Conservation (phyloP, 257 asterid genomes). For the Solanum medicagineum region DNA sequence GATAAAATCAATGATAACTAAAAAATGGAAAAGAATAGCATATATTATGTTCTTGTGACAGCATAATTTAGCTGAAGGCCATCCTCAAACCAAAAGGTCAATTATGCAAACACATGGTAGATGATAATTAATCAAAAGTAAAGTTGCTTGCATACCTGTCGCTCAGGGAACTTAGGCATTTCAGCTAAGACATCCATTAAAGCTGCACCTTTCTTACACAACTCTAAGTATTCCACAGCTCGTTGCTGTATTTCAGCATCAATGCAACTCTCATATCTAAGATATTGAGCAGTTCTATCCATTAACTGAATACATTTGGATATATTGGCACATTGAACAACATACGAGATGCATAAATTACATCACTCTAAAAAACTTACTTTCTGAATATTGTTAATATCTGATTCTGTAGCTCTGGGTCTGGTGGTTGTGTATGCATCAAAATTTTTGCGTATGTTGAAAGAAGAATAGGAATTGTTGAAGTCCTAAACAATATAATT, state of each 20-base stretch:
- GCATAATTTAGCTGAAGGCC: neutral
- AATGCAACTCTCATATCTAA: slow-evolving; percentile 83
- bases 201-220: slow-evolving; percentile 84
- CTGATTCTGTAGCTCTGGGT: slow-evolving; percentile 70
- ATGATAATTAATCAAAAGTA: neutral
- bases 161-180: slow-evolving; percentile 96
- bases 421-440: slow-evolving; percentile 93
- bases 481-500: slow-evolving; percentile 40
- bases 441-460: slow-evolving; percentile 87
- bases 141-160: slow-evolving; percentile 45
- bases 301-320: neutral
- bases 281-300: neutral
- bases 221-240: slow-evolving; percentile 77
- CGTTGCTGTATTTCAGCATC: slow-evolving; percentile 97
- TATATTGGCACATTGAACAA: slow-evolving; percentile 3
- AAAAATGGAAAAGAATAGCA: neutral
- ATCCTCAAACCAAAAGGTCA: slow-evolving; percentile 7
- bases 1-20: neutral
- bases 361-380: slow-evolving; percentile 15
- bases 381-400: slow-evolving; percentile 72
- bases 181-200: slow-evolving; percentile 85
- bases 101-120: neutral
- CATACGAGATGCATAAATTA: neutral
- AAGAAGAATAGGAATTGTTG: slow-evolving; percentile 84
- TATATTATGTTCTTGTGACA: neutral